Percentiles rank a stretch among this genome's conserved stretches.
phyloP scores from a whole-genome alignment of 306 rosid species.

The Medicago lupulina region DNA sequence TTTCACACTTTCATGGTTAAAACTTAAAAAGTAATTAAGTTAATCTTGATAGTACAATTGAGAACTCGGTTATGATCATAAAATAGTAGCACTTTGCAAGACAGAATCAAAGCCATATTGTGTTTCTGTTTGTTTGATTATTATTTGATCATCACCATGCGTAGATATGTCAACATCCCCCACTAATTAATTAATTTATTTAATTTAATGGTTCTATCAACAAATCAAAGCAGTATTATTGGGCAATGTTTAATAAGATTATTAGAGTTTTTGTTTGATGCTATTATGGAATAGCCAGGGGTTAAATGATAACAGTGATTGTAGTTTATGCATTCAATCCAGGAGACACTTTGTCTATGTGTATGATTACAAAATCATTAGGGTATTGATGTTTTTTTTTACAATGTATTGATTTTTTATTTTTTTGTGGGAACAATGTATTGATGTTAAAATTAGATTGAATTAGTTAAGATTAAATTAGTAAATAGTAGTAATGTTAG shows the following conservation, averaged over 20 bases:
- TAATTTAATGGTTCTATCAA: conserved; percentile 26
- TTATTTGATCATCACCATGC: conserved; percentile 38
- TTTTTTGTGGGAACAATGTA: background rate
- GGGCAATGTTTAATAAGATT: background rate
- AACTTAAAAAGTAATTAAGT: conserved; percentile 8
- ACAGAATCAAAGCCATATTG: too few species aligned
- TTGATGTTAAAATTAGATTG: conserved; percentile 39
- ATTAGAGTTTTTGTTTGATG: conserved; percentile 18
- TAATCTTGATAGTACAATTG: conserved; percentile 26
- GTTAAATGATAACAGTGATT: conserved; percentile 45
- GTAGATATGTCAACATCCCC: conserved; percentile 19
- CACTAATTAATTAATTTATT: background rate
- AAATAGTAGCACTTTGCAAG: too few species aligned
- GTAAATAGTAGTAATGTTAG: conserved; percentile 55
- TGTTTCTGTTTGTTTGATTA: conserved; percentile 27
- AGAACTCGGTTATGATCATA: too few species aligned
- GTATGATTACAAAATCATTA: conserved; percentile 65
- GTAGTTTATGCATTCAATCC: conserved; percentile 59
- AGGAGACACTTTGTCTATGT: conserved; percentile 76
- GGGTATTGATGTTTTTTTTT: background rate
- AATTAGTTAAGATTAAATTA: background rate
- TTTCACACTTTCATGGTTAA: conserved; percentile 15
- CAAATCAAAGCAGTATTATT: conserved; percentile 20
- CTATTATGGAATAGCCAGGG: conserved; percentile 18
- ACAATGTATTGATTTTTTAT: conserved; percentile 24